Base-by-base conservation (phyloP, 2,329 filamentous ascomycete genomes). In the Fusarium sororula region DNA sequence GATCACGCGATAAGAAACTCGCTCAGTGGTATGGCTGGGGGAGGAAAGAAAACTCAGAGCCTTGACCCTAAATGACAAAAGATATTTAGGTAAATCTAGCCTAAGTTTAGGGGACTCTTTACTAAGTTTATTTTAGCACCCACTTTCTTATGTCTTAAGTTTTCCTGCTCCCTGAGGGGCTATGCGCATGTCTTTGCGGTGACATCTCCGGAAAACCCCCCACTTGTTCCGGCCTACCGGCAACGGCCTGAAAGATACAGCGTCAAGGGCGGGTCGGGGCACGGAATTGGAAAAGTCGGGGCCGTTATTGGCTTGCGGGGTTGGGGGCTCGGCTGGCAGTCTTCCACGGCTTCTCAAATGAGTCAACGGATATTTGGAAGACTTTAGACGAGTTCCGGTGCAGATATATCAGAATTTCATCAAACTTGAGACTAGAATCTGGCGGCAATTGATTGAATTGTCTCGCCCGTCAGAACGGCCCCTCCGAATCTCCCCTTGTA, bases 261-360 rank as follows among this genome's bases (percentile, higher is more conserved):
- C 51, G 55, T 45, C n/a, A 51, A 24, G 41, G 57, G 58, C 47
- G 28, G 37, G 32, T 26, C 30, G 20, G 35, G 30, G 50, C 68
- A 70, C 60, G 51, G 51, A 51, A 80, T 81, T 81, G 63, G 74
- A 65, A 81, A 81, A 76, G 58, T 59, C 45, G 59, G 66, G n/a
- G 63, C 61, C 55, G 48, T 77, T 70, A 80, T 80, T 81, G 78
- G 79, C 41, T 50, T 50, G 66, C 45, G 51, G 56, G 65, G 63
- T 28, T 37, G 30, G 20, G 39, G 30, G 54, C 28, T 22, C 14
- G 39, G 39, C 39, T 54, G 51, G 20, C 41, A 65, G 54, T 69
- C 70, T 66, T 73, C 61, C 38, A 38, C 48, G 32, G 53, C 41
- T 44, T 44, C 48, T 22, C 26, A 10, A 24, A 35, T 22, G 20